Conservation (phyloP, 352 stramenopile species). For the Phytophthora pistaciae region DNA sequence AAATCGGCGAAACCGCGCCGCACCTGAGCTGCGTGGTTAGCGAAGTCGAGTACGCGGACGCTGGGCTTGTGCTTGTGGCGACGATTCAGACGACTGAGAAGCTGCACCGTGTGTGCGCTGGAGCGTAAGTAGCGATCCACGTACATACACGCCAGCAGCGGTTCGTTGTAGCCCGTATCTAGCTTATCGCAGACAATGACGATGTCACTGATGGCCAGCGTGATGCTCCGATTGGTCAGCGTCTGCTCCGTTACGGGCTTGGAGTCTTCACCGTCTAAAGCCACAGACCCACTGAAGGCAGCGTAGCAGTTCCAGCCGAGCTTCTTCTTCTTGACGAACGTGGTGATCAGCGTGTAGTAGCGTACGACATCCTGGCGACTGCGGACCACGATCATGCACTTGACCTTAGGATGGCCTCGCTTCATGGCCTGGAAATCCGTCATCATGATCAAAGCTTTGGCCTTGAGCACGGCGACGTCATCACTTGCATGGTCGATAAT, state of each 20-base stretch:
- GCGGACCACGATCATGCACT: constrained; percentile 87
- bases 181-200: constrained; percentile 91
- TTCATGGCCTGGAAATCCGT: constrained; percentile 60
- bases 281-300: constrained; percentile 69
- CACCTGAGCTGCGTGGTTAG: constrained; percentile 78
- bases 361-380: constrained; percentile 83
- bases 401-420: constrained; percentile 19
- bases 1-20: constrained; percentile 61
- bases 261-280: constrained; percentile 24
- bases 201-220: constrained; percentile 68
- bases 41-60: constrained; percentile 74
- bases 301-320: constrained; percentile 75
- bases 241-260: constrained; percentile 67
- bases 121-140: constrained; percentile 82
- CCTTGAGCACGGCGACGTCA: constrained; percentile 65
- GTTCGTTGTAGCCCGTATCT: constrained; percentile 88
- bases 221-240: constrained; percentile 62
- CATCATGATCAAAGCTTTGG: constrained; percentile 82
- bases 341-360: constrained; percentile 71
- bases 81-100: constrained; percentile 86
- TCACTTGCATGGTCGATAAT: constrained; percentile 78
- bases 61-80: constrained; percentile 59
- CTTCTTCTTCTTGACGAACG: constrained; percentile 64
- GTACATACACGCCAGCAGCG: constrained; percentile 79
- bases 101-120: constrained; percentile 76